A percentile compares a stretch with the other conserved stretches of the same genome.
Conservation (phyloP, 768 basidiomycete species). For the Hygrocybe punicea region DNA sequence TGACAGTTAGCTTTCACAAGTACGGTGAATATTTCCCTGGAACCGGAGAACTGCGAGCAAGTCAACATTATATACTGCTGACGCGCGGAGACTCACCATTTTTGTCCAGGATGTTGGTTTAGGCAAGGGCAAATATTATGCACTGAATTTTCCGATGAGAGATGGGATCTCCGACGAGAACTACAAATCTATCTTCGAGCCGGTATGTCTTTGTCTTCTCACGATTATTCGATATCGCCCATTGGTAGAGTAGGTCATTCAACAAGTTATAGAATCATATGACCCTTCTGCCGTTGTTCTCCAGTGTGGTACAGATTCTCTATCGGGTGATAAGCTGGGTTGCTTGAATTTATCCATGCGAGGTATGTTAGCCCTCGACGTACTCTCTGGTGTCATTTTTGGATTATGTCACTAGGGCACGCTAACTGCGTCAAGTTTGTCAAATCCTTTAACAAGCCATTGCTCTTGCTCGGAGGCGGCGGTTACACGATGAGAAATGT, state of each 20-base stretch:
- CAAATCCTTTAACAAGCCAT: conserved; percentile 74
- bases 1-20: conserved; percentile 97
- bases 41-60: conserved; percentile 44
- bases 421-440: conserved; percentile 88
- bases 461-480: conserved; percentile 91
- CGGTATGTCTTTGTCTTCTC: conserved; percentile 49
- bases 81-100: conserved; percentile 49
- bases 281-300: conserved; percentile 82
- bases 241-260: conserved; percentile 61
- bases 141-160: conserved; percentile 89
- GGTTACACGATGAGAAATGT: conserved; percentile 98
- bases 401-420: conserved; percentile 54
- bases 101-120: conserved; percentile 82
- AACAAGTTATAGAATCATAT: conserved; percentile 82
- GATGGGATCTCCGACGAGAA: conserved; percentile 93
- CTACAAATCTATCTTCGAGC: conserved; percentile 86
- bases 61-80: neutral
- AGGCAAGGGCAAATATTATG: conserved; percentile 80
- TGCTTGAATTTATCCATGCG: conserved; percentile 96
- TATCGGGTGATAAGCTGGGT: conserved; percentile 92
- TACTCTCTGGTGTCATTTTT: neutral
- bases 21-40: conserved; percentile 95
- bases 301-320: conserved; percentile 94
- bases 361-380: conserved; percentile 2
- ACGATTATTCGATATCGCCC: neutral